Evolutionary conservation across 345 rosid genomes (phyloP), one percentile per base, ranked within the genome.

Genomic region (Sonneratia alba): DNA sequence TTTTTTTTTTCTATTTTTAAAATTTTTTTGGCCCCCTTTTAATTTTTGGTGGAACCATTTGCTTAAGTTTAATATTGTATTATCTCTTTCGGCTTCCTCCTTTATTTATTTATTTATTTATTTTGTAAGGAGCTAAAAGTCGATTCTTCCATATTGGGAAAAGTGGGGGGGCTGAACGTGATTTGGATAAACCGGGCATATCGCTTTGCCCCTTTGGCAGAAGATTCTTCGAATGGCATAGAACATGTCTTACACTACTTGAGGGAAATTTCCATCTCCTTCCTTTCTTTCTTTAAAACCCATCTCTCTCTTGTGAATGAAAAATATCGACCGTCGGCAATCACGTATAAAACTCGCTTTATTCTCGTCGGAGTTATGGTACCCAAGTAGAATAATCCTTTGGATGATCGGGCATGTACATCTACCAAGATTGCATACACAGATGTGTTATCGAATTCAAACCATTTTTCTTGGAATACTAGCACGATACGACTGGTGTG

Each of bases 181-280:
- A 62, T 62, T 27, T 62, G 66, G 66, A 62, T 62, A 34, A 62
- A 62, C 18, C 66, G 3, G 32, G 66, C 66, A 62, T 62, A 34
- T 62, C 37, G 3, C 3, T 32, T 1, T 11, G 15, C 27, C 64
- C 36, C 37, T 15, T 27, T 62, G 38, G 27, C 66, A 32, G 38
- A 62, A 27, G 38, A 27, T 62, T 62, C 66, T 34, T 62, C 32
- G 0, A n/a, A 57, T n/a, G 63, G 45, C 45, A n/a, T 57, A 22
- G 9, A 56, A 56, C 62, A 14, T 62, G 66, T 27, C 14, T 59
- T 59, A 13, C 10, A 40, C 45, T 42, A 19, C 7, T n/a, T 5
- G 8, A 24, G 15, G 8, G 32, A n/a, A 62, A 32, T 62, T 62
- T 62, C 12, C 13, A 2, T 61, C 24, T 27, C 10, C 38, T 24